These are phyloP conservation scores for Toxoplasma gondii DNA, from an alignment of 169 alveolate species.

Conservation along the genomic window DNA sequence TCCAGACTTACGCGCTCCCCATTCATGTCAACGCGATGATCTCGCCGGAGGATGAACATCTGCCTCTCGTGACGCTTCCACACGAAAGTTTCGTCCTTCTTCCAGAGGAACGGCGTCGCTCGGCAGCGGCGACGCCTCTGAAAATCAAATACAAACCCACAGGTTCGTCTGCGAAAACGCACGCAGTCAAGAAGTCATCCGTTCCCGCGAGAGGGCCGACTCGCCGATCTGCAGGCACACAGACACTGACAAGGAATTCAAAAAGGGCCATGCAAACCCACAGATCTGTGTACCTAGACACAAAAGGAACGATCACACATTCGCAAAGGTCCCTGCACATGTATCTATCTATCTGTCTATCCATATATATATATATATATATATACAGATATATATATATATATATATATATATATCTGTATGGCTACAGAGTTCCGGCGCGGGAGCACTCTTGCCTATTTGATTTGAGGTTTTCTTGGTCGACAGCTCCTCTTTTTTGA, in stretches of 20 bases:
- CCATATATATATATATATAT: not conserved
- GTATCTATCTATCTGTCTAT: not conserved
- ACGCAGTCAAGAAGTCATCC: not conserved
- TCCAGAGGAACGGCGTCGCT: not conserved
- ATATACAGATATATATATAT: not conserved
- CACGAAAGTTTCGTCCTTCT: not conserved
- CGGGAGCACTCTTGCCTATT: no score
- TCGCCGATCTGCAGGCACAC: not conserved
- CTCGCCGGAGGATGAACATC: constrained; percentile 16
- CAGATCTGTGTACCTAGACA: no score
- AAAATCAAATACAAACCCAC: constrained; percentile 6
- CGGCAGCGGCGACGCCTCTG: not conserved
- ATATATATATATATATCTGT: not conserved
- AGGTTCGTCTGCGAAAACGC: not conserved
- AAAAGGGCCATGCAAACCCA: no score
- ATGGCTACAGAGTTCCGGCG: not conserved
- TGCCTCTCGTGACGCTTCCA: constrained; percentile 8
- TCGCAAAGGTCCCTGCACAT: not conserved
- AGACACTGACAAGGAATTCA: not conserved
- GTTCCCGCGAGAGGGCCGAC: not conserved
- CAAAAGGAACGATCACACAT: not conserved
- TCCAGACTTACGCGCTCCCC: not conserved
- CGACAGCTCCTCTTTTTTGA: no score
- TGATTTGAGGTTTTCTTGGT: no score
- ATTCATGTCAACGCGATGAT: not conserved